Percentiles rank a stretch among this genome's conserved stretches.
These are phyloP conservation scores for Mollisiaceae sp. DNA, from an alignment of 2,329 filamentous ascomycete genomes.

Conservation along the genomic window DNA sequence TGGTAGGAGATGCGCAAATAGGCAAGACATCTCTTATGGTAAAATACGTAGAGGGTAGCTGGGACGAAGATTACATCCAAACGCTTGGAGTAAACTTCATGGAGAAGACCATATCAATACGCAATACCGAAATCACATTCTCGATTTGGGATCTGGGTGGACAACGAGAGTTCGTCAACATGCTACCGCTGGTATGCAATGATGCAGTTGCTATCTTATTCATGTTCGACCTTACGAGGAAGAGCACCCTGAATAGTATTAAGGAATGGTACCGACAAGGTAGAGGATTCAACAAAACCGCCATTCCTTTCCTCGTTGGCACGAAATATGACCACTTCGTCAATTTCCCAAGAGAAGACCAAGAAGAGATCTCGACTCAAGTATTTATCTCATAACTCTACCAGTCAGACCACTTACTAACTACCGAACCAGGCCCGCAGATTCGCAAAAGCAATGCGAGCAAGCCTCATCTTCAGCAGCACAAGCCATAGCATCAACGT, in stretches of 20 bases:
- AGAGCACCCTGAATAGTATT: slow-evolving; percentile 98
- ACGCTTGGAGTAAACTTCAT: slow-evolving; percentile 99
- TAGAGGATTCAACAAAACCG: slow-evolving; percentile 98
- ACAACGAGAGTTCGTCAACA: slow-evolving; percentile 99
- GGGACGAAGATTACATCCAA: slow-evolving; percentile 99
- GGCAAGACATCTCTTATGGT: slow-evolving; percentile 99
- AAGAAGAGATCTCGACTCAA: slow-evolving; percentile 98
- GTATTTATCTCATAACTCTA: slow-evolving; percentile 51
- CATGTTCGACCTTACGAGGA: slow-evolving; percentile 98
- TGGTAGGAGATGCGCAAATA: slow-evolving; percentile 99
- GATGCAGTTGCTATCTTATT: slow-evolving; percentile 98
- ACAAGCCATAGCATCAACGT: slow-evolving; percentile 99
- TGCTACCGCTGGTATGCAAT: slow-evolving; percentile 99
- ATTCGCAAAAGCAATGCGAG: slow-evolving; percentile 98
- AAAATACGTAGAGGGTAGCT: slow-evolving; percentile 98
- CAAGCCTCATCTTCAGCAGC: slow-evolving; percentile 96
- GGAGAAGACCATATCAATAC: slow-evolving; percentile 99
- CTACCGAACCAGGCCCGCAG: slow-evolving; percentile 72
- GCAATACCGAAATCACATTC: slow-evolving; percentile 99
- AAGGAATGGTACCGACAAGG: slow-evolving; percentile 99
- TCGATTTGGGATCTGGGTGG: slow-evolving; percentile 99
- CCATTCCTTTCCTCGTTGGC: slow-evolving; percentile 96
- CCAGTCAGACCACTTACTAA: slow-evolving; percentile 9
- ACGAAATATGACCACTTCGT: slow-evolving; percentile 99
- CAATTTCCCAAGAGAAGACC: slow-evolving; percentile 95